Conservation (phyloP, 192 early-diverging fungal genomes). For the Coemansia sp. region DNA sequence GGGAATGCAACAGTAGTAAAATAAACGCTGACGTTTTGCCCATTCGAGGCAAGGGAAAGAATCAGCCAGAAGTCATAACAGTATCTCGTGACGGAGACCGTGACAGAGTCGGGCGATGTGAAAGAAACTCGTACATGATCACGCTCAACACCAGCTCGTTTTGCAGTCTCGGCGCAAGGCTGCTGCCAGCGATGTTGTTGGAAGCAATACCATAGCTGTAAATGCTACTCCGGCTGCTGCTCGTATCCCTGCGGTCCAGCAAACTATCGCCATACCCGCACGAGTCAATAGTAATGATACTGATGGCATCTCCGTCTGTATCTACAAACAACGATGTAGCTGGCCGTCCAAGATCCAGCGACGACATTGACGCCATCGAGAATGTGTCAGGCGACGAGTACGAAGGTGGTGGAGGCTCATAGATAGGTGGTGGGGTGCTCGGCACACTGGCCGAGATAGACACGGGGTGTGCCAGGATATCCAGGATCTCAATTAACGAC, state of each 20-base stretch:
- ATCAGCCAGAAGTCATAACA: slow-evolving; percentile 11
- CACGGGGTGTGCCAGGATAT: slow-evolving; percentile 33
- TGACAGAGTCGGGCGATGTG: slow-evolving; percentile 34
- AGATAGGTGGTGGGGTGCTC: slow-evolving; percentile 48
- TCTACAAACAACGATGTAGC: slow-evolving; percentile 8
- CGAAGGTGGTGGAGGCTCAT: slow-evolving; percentile 52
- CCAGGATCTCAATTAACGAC: slow-evolving; percentile 48
- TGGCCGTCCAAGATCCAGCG: slow-evolving; percentile 21
- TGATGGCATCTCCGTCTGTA: slow-evolving; percentile 19
- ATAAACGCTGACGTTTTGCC: too few species aligned
- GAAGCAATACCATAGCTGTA: background rate
- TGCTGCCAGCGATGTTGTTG: background rate
- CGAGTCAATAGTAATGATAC: slow-evolving; percentile 20
- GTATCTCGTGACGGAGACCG: slow-evolving; percentile 40
- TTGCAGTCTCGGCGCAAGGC: slow-evolving; percentile 27
- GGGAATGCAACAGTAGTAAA: too few species aligned
- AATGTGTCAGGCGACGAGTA: slow-evolving; percentile 33
- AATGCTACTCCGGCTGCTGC: slow-evolving; percentile 2
- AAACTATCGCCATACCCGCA: background rate
- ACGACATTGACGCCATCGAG: slow-evolving; percentile 30
- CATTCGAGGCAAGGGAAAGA: slow-evolving; percentile 4
- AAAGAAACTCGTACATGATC: slow-evolving; percentile 46
- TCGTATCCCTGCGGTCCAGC: background rate
- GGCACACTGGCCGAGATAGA: slow-evolving; percentile 43
- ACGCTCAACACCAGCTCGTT: slow-evolving; percentile 38